Conservation (phyloP, 768 basidiomycete genomes). For the Rhodotorula toruloides region DNA sequence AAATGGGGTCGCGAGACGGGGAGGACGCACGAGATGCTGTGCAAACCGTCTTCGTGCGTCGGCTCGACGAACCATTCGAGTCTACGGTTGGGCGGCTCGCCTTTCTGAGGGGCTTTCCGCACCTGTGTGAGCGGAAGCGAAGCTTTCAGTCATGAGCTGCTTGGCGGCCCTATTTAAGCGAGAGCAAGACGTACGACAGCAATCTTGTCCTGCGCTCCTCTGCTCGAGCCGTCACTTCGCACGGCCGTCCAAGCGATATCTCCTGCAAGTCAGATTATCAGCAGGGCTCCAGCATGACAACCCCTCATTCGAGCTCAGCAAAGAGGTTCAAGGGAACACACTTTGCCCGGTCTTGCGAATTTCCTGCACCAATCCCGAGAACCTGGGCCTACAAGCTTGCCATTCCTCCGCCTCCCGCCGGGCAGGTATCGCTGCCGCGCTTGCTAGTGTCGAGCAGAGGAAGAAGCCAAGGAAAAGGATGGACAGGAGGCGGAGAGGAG, state of each 20-base stretch:
- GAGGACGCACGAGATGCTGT: constrained; percentile 11
- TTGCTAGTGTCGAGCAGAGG: background rate
- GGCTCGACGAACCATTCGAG: constrained; percentile 26
- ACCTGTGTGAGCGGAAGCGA: background rate
- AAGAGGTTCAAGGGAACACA: background rate
- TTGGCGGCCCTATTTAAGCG: too few species aligned
- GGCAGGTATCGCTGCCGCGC: background rate
- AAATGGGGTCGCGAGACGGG: background rate
- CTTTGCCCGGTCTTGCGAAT: constrained; percentile 3
- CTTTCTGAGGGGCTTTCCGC: background rate
- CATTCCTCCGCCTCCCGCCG: background rate
- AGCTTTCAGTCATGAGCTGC: background rate
- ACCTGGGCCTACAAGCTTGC: background rate
- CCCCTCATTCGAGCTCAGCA: too few species aligned
- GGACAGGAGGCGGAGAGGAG: background rate
- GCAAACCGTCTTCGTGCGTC: background rate
- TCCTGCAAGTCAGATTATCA: background rate
- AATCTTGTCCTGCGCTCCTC: too few species aligned
- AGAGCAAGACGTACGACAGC: too few species aligned
- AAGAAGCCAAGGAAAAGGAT: background rate
- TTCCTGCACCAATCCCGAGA: constrained; percentile 17
- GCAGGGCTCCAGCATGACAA: too few species aligned
- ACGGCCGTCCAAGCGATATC: too few species aligned
- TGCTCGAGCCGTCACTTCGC: too few species aligned
- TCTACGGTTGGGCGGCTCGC: background rate